Base-by-base conservation (phyloP, 2,329 filamentous ascomycete species). In the Pseudocercospora macadamiae region DNA sequence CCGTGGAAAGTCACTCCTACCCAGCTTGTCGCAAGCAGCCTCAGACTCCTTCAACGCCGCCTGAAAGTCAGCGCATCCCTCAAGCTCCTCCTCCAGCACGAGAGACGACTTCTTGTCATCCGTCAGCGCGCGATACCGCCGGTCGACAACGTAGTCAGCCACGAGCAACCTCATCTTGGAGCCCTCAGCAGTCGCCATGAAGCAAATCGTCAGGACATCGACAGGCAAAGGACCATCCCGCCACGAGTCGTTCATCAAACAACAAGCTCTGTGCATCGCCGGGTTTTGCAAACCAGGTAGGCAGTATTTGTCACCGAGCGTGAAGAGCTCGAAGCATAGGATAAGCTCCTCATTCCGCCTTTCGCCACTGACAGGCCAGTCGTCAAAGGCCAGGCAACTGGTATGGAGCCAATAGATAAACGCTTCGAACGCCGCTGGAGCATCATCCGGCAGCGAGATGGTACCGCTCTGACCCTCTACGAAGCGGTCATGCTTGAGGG, bases 61-160 rank as follows among this genome's bases (percentile, higher is more conserved):
- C 10, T 36, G 4, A n/a, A 36, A 36, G 12, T 36, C 32, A 14
- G 32, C 32, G 32, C 32, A 14, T 4, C 16, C 32, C 32, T 36
- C 32, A 16, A 36, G 32, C 7, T 36, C 32, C 4, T 16, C 16
- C 3, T 36, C 32, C 10, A 36, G 32, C 1, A 6, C 8, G 4
- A n/a, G 8, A 14, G 32, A 36, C 10, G 32, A 14, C 32, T 36
- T 36, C 8, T n/a, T n/a, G n/a, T 6, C 32, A 16, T 36, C 32
- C 32, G 14, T 36, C 4, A 16, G 16, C 32, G 3, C 32, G 14
- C 32, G 14, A 12, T 3, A 8, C 16, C 32, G 32, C 14, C 53
- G 42, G n/a, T 30, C 47, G 53, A 55, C 53, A n/a, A 55, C 42
- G 30, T 48, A 55, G 23, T 55, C 53, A 26, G 53, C 42, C 4